Evolutionary conservation across 2,329 filamentous ascomycete species (phyloP).

Genomic region (Penicillium hesseltinei): DNA sequence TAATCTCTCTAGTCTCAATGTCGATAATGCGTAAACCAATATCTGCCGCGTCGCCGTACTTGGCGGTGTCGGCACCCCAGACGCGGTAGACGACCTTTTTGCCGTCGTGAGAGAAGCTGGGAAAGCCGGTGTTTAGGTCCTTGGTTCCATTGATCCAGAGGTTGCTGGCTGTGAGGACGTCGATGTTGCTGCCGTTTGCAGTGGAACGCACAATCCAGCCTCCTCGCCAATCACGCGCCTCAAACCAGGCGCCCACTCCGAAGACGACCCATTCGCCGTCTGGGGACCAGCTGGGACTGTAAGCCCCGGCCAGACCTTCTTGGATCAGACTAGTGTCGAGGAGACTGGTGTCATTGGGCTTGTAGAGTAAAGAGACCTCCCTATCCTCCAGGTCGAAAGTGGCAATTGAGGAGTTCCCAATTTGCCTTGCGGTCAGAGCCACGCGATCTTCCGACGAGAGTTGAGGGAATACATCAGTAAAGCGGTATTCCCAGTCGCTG

Average conservation of each 20-base stretch:
- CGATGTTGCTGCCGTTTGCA: conserved; percentile 10
- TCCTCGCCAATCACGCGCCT: conserved; percentile 3
- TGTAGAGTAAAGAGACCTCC: conserved; percentile 28
- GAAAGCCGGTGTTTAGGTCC: conserved; percentile 14
- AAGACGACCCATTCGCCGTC: conserved; percentile 38
- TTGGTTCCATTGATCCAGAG: background rate
- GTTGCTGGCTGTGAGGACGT: conserved; percentile 6
- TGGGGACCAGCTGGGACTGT: conserved; percentile 42
- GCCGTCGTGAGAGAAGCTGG: conserved; percentile 18
- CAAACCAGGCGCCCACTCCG: conserved; percentile 16
- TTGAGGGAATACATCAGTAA: conserved; percentile 46
- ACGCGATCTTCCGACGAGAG: conserved; percentile 28
- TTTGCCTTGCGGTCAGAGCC: conserved; percentile 42
- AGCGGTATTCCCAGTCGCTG: conserved; percentile 43
- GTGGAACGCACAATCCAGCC: conserved; percentile 14
- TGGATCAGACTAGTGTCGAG: conserved; percentile 19
- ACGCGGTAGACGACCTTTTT: conserved; percentile 18
- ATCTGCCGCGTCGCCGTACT: background rate
- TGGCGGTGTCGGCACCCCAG: background rate
- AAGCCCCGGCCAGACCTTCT: conserved; percentile 38
- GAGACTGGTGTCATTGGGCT: conserved; percentile 17
- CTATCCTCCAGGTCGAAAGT: conserved; percentile 28
- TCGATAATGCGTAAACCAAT: conserved; percentile 16
- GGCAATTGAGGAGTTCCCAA: conserved; percentile 42
- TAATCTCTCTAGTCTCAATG: conserved; percentile 9